phyloP scores from a whole-genome alignment of 306 rosid genomes.

The Inga oerstediana region DNA sequence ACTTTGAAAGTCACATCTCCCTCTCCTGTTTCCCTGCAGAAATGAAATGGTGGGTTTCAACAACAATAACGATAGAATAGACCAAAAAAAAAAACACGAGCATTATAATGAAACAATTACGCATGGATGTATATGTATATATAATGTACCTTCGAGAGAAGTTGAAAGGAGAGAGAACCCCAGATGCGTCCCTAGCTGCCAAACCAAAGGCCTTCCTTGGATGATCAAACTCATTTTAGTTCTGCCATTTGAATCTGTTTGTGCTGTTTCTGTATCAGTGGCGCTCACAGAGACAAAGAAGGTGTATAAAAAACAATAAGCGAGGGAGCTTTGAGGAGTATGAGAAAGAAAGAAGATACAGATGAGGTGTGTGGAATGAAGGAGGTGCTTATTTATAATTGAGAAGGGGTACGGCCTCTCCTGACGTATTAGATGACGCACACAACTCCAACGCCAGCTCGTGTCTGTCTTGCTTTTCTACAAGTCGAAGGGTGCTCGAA shows the following conservation, averaged over 20 bases:
- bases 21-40: conserved; percentile 43
- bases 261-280: background rate
- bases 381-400: background rate
- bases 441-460: background rate
- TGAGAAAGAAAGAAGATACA: background rate
- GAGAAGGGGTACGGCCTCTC: background rate
- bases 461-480: no score
- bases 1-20: conserved; percentile 54
- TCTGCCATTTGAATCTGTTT: conserved; percentile 2
- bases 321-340: background rate
- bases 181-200: conserved; percentile 50
- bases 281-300: background rate
- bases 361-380: background rate
- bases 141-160: conserved; percentile 46
- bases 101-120: background rate
- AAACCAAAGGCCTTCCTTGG: conserved; percentile 52
- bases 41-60: background rate
- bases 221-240: conserved; percentile 33
- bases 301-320: background rate
- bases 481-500: no score
- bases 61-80: background rate
- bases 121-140: background rate
- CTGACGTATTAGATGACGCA: background rate
- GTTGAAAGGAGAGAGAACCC: conserved; percentile 45
- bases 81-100: background rate